Conservation (phyloP, 495 filamentous ascomycete genomes). For the Barbatosphaeria neglecta region DNA sequence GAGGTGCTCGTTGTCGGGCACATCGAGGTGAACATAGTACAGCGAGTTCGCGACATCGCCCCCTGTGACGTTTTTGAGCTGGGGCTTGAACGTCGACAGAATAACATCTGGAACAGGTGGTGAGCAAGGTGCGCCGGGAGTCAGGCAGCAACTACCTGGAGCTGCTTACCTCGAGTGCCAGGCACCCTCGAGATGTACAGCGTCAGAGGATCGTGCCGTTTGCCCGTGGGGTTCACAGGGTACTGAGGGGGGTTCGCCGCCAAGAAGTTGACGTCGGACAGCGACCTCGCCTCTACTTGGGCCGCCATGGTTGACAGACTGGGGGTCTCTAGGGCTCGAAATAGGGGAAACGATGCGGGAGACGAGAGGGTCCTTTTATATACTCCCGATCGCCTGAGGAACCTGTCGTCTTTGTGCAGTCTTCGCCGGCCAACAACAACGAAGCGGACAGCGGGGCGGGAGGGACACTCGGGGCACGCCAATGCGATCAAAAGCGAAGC, state of each 20-base stretch:
- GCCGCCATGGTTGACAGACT: constrained; percentile 30
- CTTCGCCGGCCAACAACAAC: no score
- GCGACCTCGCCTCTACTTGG: constrained; percentile 66
- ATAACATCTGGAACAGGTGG: constrained; percentile 61
- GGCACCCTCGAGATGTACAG: constrained; percentile 90
- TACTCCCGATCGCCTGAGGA: no score
- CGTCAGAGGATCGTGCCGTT: constrained; percentile 52
- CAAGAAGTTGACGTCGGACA: constrained; percentile 66
- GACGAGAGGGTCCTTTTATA: background rate
- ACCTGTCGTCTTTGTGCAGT: no score
- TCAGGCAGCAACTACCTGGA: constrained; percentile 1
- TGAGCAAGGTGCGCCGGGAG: constrained; percentile 4
- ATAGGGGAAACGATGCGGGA: background rate
- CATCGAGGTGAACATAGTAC: constrained; percentile 80
- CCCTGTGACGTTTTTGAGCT: constrained; percentile 72
- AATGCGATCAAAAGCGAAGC: background rate
- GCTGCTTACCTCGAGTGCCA: constrained; percentile 64
- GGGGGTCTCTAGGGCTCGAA: no score
- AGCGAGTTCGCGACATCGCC: constrained; percentile 79
- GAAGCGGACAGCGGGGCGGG: background rate
- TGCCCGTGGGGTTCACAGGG: constrained; percentile 59
- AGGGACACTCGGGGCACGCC: background rate
- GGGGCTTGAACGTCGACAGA: constrained; percentile 81
- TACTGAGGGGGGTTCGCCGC: constrained; percentile 81
- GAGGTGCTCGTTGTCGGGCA: constrained; percentile 42